Percentiles rank a stretch among this genome's conserved stretches.
Evolutionary conservation across 176 grass and related monocot genomes (phyloP).

Genomic region (Zea mays): DNA sequence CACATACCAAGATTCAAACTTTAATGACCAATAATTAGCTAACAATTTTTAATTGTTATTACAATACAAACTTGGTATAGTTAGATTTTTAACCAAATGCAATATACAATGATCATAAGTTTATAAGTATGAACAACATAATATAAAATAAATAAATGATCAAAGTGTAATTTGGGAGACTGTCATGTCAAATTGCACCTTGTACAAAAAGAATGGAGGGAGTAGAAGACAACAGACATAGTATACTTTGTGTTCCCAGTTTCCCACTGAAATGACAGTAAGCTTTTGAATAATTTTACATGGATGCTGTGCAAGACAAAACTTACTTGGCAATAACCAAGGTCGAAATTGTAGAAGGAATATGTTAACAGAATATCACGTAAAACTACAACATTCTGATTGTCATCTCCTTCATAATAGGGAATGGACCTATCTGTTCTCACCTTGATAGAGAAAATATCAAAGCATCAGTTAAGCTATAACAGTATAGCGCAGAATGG

Average conservation of each 20-base stretch:
- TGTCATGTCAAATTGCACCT: neutral
- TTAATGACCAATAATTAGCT: neutral
- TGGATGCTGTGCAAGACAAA: conserved; percentile 1
- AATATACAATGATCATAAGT: neutral
- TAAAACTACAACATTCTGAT: conserved; percentile 75
- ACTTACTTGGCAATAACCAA: conserved; percentile 98
- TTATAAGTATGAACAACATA: neutral
- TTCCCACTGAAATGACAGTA: conserved; percentile 9
- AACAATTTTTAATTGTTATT: neutral
- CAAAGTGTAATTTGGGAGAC: neutral
- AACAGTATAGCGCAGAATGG: conserved; percentile 20
- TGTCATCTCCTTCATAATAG: conserved; percentile 98
- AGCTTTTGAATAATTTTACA: conserved; percentile 9
- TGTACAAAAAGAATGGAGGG: neutral
- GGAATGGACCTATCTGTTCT: conserved; percentile 92
- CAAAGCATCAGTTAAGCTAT: conserved; percentile 37
- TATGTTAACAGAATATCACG: conserved; percentile 94
- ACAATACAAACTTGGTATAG: neutral
- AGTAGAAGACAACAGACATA: conserved; percentile 1
- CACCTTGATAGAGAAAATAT: conserved; percentile 63
- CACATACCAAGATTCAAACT: neutral
- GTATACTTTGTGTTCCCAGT: neutral
- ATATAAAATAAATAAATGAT: neutral
- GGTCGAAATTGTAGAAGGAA: conserved; percentile 99
- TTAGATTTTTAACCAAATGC: neutral